Percentiles rank a stretch among this genome's conserved stretches.
These are phyloP conservation scores for Colletotrichum limetticola DNA, from an alignment of 2,329 filamentous ascomycete species.

Conservation along the genomic window DNA sequence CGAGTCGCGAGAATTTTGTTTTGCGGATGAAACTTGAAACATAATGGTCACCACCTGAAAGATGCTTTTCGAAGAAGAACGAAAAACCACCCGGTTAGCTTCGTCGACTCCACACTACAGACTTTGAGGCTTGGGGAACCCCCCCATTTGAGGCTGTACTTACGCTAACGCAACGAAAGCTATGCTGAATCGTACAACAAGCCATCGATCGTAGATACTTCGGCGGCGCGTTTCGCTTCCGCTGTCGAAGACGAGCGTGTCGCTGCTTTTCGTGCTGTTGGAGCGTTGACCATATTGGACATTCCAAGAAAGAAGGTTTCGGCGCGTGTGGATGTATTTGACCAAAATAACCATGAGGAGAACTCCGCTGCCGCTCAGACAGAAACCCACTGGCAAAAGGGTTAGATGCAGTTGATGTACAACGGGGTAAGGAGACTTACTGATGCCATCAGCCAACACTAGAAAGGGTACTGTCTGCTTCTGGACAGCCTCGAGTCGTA, in stretches of 20 bases:
- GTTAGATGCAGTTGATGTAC: neutral
- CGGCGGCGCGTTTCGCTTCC: constrained; percentile 25
- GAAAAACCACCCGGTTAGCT: constrained; percentile 5
- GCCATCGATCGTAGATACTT: constrained; percentile 57
- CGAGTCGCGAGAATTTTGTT: constrained; percentile 44
- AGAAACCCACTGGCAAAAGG: constrained; percentile 47
- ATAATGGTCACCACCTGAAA: constrained; percentile 52
- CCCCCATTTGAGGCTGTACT: constrained; percentile 19
- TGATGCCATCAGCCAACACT: constrained; percentile 48
- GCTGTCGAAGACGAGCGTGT: constrained; percentile 24
- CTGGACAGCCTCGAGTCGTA: constrained; percentile 43
- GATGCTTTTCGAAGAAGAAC: constrained; percentile 34
- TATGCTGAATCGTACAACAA: constrained; percentile 56
- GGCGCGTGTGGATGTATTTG: constrained; percentile 52
- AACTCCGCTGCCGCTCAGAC: constrained; percentile 48
- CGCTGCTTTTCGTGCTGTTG: constrained; percentile 24
- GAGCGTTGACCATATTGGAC: constrained; percentile 44
- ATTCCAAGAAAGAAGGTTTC: constrained; percentile 45
- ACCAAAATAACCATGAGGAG: constrained; percentile 51
- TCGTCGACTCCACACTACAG: neutral
- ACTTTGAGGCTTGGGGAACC: neutral
- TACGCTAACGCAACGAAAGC: constrained; percentile 54
- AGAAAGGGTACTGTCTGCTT: constrained; percentile 43
- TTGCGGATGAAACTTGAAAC: constrained; percentile 47
- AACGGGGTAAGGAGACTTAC: constrained; percentile 41